A percentile compares a stretch with the other conserved stretches of the same genome.
phyloP scores from a whole-genome alignment of 345 rosid species.

The Syzygium aromaticum region DNA sequence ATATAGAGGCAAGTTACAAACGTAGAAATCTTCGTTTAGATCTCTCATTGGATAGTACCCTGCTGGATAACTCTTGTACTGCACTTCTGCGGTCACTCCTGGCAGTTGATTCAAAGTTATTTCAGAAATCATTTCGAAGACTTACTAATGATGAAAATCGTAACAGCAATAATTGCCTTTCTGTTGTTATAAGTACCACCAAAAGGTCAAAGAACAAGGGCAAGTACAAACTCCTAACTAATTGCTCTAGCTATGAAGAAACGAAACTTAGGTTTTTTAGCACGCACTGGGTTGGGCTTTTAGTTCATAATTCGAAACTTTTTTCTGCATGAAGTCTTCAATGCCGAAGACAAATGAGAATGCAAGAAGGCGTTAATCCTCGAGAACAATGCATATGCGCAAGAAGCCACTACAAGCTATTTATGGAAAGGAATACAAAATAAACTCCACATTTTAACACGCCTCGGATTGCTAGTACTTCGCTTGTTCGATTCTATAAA shows the following conservation, averaged over 20 bases:
- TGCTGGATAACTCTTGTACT: conserved; percentile 59
- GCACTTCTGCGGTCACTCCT: conserved; percentile 80
- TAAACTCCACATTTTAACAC: background rate
- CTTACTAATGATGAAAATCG: background rate
- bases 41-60: conserved; percentile 62
- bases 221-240: background rate
- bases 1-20: conserved; percentile 50
- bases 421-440: background rate
- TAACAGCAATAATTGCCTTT: background rate
- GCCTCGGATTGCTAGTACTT: background rate
- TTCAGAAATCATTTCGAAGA: background rate
- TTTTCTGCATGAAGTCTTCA: background rate
- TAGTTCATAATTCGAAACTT: background rate
- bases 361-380: background rate
- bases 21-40: conserved; percentile 53
- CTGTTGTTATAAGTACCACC: background rate
- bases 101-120: conserved; percentile 2
- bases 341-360: background rate
- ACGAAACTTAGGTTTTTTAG: background rate
- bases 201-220: background rate
- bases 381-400: background rate
- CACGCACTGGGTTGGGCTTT: background rate
- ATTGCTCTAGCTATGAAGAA: background rate
- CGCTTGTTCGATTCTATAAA: background rate
- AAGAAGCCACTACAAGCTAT: background rate